Percentiles rank a stretch among this genome's conserved stretches.
phyloP scores from a whole-genome alignment of 352 stramenopile species.

The Phytophthora melonis region DNA sequence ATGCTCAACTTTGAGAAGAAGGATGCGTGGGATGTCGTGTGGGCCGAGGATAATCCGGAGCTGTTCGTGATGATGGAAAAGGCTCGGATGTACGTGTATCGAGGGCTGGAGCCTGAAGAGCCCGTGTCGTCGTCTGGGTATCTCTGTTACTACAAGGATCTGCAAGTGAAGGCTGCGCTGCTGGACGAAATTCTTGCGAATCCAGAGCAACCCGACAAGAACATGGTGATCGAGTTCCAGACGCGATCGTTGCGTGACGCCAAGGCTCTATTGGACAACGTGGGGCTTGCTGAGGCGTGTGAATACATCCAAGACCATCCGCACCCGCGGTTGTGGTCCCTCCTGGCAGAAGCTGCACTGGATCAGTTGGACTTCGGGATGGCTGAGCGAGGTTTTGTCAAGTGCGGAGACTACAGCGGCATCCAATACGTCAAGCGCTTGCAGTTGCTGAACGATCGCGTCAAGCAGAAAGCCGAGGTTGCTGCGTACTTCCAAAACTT shows the following conservation, averaged over 20 bases:
- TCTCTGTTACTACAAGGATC: constrained; percentile 88
- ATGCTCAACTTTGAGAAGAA: constrained; percentile 88
- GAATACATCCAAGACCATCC: constrained; percentile 89
- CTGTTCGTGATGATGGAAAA: constrained; percentile 95
- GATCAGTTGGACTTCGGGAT: constrained; percentile 93
- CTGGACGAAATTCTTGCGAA: constrained; percentile 90
- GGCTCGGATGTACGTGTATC: constrained; percentile 92
- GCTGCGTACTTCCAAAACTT: constrained; percentile 92
- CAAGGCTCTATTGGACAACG: constrained; percentile 87
- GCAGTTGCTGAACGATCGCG: constrained; percentile 86
- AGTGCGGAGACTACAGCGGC: constrained; percentile 91
- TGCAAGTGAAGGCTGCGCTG: constrained; percentile 87
- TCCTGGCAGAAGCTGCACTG: constrained; percentile 90
- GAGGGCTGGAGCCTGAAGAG: constrained; percentile 87
- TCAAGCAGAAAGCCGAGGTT: constrained; percentile 94
- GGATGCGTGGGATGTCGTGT: constrained; percentile 93
- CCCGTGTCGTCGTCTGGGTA: constrained; percentile 91
- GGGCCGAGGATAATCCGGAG: constrained; percentile 93
- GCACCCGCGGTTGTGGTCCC: constrained; percentile 88
- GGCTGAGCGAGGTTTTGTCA: constrained; percentile 93
- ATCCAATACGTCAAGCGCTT: constrained; percentile 95
- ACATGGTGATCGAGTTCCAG: constrained; percentile 90
- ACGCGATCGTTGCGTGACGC: constrained; percentile 89
- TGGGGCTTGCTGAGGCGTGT: constrained; percentile 78
- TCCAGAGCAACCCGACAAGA: constrained; percentile 79